These are phyloP conservation scores for Polyrhizophydium stewartii DNA, from an alignment of 371 early-diverging fungal species.

Conservation along the genomic window DNA sequence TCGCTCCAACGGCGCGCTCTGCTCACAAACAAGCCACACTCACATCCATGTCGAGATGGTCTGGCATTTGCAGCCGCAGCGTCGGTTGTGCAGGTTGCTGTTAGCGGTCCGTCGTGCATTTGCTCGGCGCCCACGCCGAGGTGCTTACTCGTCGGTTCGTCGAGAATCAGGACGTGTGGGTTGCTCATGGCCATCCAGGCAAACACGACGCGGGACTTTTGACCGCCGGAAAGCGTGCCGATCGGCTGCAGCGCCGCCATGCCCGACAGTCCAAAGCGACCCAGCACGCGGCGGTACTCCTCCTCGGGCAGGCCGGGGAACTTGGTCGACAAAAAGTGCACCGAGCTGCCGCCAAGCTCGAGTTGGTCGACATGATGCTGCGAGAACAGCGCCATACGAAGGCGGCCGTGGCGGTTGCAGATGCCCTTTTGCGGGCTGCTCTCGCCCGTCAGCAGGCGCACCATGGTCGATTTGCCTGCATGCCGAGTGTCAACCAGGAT, in stretches of 20 bases:
- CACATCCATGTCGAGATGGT: constrained; percentile 45
- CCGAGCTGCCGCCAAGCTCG: constrained; percentile 69
- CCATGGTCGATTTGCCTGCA: constrained; percentile 73
- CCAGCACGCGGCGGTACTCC: constrained; percentile 92
- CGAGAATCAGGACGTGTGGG: constrained; percentile 95
- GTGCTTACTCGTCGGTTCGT: constrained; percentile 62
- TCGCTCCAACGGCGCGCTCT: neutral
- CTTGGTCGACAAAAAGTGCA: constrained; percentile 78
- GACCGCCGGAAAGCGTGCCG: constrained; percentile 96
- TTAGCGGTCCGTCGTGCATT: too few species aligned
- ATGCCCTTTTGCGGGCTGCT: constrained; percentile 72
- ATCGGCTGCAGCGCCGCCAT: constrained; percentile 92
- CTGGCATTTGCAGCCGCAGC: too few species aligned
- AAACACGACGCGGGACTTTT: constrained; percentile 96
- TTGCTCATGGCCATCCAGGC: constrained; percentile 87
- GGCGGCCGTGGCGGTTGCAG: constrained; percentile 88
- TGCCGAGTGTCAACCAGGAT: constrained; percentile 17
- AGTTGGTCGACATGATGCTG: constrained; percentile 98
- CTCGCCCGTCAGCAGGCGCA: constrained; percentile 87
- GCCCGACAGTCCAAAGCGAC: constrained; percentile 93
- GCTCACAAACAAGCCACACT: neutral
- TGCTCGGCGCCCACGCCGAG: too few species aligned
- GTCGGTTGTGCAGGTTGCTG: too few species aligned
- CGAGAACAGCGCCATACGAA: constrained; percentile 93
- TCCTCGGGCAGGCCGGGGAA: constrained; percentile 93